Conservation (phyloP, 495 filamentous ascomycete genomes). For the Talaromyces nanjingensis region DNA sequence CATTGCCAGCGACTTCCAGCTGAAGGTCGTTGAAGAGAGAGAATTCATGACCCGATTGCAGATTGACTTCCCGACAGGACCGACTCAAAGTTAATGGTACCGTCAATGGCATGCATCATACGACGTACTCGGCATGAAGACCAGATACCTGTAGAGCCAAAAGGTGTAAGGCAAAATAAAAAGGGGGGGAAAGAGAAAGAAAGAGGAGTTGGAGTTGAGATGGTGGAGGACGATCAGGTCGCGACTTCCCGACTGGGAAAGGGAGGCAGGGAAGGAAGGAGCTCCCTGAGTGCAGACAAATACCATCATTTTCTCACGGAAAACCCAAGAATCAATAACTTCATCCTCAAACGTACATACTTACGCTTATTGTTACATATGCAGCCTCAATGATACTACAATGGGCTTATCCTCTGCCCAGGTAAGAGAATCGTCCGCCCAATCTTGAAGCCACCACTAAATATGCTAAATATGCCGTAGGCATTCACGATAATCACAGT, state of each 20-base stretch:
- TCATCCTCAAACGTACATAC: background rate
- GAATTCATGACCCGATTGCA: background rate
- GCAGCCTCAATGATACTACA: background rate
- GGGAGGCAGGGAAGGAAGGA: background rate
- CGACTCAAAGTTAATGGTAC: background rate
- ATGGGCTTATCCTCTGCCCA: constrained; percentile 6
- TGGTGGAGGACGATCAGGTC: background rate
- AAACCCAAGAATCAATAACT: background rate
- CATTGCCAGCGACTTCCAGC: background rate
- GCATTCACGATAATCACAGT: background rate
- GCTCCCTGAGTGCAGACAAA: background rate
- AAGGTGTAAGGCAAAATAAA: too few species aligned
- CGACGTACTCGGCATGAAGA: background rate
- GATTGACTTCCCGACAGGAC: constrained; percentile 2
- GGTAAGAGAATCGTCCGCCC: background rate
- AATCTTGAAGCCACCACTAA: background rate
- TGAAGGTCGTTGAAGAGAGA: background rate
- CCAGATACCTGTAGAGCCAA: background rate
- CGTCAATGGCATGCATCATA: background rate
- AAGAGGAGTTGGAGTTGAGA: background rate
- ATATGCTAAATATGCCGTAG: background rate
- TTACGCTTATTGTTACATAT: constrained; percentile 4
- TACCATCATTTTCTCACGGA: background rate
- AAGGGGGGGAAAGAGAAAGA: background rate
- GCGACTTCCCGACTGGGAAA: background rate